phyloP scores from a whole-genome alignment of 345 rosid species.

The Corymbia maculata region DNA sequence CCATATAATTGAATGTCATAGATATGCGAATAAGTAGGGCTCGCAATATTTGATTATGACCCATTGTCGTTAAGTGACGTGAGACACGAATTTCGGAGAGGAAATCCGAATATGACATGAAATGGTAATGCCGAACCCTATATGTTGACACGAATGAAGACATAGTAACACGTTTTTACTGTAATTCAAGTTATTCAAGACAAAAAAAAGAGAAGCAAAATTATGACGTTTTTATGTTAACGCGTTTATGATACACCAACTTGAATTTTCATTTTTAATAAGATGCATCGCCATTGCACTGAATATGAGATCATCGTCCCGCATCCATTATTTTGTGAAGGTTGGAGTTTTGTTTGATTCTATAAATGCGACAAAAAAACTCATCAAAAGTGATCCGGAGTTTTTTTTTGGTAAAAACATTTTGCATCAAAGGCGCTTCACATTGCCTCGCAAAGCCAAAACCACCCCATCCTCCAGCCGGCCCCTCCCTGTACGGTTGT shows the following conservation, averaged over 20 bases:
- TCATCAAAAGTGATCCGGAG: background rate
- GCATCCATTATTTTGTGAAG: background rate
- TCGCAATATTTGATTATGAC: background rate
- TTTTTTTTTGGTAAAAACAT: too few relatives aligned
- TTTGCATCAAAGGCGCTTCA: background rate
- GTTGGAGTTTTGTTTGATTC: background rate
- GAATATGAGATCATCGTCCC: background rate
- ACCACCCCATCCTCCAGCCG: background rate
- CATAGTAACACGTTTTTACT: background rate
- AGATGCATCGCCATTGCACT: background rate
- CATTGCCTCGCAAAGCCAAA: background rate
- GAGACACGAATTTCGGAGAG: background rate
- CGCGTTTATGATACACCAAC: background rate
- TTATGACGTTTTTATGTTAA: background rate
- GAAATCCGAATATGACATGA: background rate
- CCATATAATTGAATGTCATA: background rate
- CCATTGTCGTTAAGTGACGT: background rate
- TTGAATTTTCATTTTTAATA: background rate
- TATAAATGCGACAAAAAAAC: background rate
- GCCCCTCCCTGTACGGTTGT: too few relatives aligned
- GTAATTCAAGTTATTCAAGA: background rate
- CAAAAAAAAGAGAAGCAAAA: background rate
- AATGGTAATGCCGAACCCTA: accelerated
- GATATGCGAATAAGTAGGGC: background rate
- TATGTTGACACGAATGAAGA: background rate